phyloP scores from a whole-genome alignment of 768 basidiomycete genomes.

The Xanthoconium purpureum region DNA sequence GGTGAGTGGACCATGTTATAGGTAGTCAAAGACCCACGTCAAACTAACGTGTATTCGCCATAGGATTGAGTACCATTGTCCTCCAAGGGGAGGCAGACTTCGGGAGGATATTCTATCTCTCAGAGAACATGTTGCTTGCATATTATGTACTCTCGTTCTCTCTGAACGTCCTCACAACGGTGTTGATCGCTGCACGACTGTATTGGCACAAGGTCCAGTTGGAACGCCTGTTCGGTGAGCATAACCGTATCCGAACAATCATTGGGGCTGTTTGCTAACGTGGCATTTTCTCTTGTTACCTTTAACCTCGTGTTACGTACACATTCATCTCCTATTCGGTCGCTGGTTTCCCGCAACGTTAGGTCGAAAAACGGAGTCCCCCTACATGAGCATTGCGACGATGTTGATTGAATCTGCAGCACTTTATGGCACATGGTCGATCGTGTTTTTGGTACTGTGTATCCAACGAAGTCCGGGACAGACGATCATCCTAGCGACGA shows the following conservation, averaged over 20 bases:
- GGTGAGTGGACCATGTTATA: slow-evolving; percentile 10
- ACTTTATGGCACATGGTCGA: slow-evolving; percentile 24
- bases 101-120: slow-evolving; percentile 21
- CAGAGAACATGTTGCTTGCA: slow-evolving; percentile 18
- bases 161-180: slow-evolving; percentile 22
- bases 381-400: slow-evolving; percentile 22
- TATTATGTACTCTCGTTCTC: slow-evolving; percentile 27
- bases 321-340: neutral
- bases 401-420: slow-evolving; percentile 26
- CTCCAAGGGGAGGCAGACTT: slow-evolving; percentile 16
- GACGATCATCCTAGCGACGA: slow-evolving; percentile 21
- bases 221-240: slow-evolving; percentile 27
- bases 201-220: slow-evolving; percentile 26
- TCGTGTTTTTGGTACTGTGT: slow-evolving; percentile 21
- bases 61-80: slow-evolving; percentile 22
- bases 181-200: slow-evolving; percentile 21
- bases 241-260: neutral
- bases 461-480: slow-evolving; percentile 15
- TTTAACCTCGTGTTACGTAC: neutral
- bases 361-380: slow-evolving; percentile 17
- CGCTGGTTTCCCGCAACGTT: neutral
- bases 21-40: neutral
- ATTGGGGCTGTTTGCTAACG: neutral
- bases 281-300: neutral
- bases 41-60: neutral